A percentile compares a stretch with the other conserved stretches of the same genome.
These are phyloP conservation scores for Sindora glabra DNA, from an alignment of 306 rosid genomes.

Conservation along the genomic window DNA sequence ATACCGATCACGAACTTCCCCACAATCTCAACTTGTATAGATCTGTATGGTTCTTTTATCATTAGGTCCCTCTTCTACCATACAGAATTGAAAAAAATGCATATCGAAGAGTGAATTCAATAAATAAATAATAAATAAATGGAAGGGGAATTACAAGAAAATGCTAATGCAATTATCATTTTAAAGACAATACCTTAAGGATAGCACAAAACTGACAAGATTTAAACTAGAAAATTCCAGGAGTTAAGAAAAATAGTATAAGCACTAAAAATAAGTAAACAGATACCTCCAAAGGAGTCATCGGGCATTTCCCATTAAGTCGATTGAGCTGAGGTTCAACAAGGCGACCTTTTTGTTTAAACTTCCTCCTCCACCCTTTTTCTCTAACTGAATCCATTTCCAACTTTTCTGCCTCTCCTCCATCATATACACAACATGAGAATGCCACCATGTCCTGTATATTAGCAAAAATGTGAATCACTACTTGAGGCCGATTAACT, in stretches of 20 bases:
- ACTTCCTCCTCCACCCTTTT: slow-evolving; percentile 82
- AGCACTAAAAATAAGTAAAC: no score
- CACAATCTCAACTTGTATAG: background rate
- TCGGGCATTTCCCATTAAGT: slow-evolving; percentile 85
- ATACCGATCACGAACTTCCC: background rate
- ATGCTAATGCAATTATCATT: no score
- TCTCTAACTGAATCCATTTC: slow-evolving; percentile 80
- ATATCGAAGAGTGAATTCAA: background rate
- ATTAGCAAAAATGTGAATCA: no score
- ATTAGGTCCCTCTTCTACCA: no score
- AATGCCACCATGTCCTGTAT: slow-evolving; percentile 95
- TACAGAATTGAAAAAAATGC: background rate
- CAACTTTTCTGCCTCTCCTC: slow-evolving; percentile 65
- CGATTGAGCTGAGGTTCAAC: slow-evolving; percentile 67
- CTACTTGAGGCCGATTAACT: background rate
- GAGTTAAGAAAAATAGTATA: no score
- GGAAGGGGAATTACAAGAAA: no score
- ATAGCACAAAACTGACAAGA: no score
- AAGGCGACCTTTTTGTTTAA: slow-evolving; percentile 64
- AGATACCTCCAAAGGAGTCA: slow-evolving; percentile 86
- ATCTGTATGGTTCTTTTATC: no score
- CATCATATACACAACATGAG: slow-evolving; percentile 90
- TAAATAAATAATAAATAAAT: no score
- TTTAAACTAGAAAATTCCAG: no score
- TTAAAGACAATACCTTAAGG: no score